Evolutionary conservation across 2,329 filamentous ascomycete genomes (phyloP), one percentile per base, ranked within the genome.

Genomic region (Colletotrichum sp.): DNA sequence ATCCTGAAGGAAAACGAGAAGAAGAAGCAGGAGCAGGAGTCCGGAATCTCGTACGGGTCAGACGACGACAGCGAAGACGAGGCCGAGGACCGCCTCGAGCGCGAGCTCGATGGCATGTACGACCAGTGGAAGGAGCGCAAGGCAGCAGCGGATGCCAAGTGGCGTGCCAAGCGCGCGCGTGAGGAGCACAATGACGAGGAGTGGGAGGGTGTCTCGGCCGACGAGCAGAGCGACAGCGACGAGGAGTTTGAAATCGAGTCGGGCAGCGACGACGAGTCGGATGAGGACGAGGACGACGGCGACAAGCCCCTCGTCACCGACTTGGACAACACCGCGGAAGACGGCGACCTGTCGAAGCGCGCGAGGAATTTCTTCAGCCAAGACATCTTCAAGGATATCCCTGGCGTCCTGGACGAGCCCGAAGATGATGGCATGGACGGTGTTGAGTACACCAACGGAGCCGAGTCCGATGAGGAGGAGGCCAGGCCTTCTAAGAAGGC

Each of bases 291-390:
- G 10, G 80, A 76, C 5, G 73, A 79, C n/a, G 60, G 77, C 18
- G 75, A 69, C n/a, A 79, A 78, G 34, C 80, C 82, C 16, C 79
- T 87, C 2, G 72, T 87, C 48, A 83, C 82, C 5, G 84, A 87
- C 65, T 78, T 87, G 15, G 84, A 87, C 67, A 80, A 80, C 70
- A 86, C 88, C 9, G 85, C 86, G 48, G 87, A 88, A 15, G 84
- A 86, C 9, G 87, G 87, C 32, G 93, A 91, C 13, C 88, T 98
- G n/a, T 98, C 96, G 4, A 96, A 93, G 83, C 92, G 95, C 77
- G 97, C 97, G 10, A 91, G 93, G 12, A 91, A 94, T 76, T 99
- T 99, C 86, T 99, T 99, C 84, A 94, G 94, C 80, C 96, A 98
- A 82, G 96, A 98, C 79, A 94, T 99, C 55, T 99, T 99, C 88